Evolutionary conservation across 2,329 filamentous ascomycete genomes (phyloP).

Genomic region (Metarhizium rileyi): DNA sequence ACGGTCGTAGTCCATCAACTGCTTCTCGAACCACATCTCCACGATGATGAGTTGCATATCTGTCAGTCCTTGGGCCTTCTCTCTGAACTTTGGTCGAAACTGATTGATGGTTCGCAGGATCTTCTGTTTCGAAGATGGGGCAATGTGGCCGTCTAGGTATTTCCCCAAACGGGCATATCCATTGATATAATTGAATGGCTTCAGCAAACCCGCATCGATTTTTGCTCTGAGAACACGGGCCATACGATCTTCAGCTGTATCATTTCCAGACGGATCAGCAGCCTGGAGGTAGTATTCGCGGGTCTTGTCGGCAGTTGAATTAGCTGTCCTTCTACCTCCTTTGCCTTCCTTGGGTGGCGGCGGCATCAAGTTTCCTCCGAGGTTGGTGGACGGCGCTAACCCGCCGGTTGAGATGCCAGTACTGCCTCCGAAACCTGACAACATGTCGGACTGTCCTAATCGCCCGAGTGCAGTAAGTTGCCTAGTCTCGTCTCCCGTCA

Average conservation of each 20-base stretch:
- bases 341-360: slow-evolving; percentile 37
- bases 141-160: slow-evolving; percentile 87
- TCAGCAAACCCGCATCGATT: slow-evolving; percentile 87
- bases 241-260: slow-evolving; percentile 89
- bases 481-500: slow-evolving; percentile 55
- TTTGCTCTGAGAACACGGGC: slow-evolving; percentile 89
- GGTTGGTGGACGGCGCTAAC: slow-evolving; percentile 13
- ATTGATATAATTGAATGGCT: slow-evolving; percentile 97
- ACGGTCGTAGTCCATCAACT: slow-evolving; percentile 93
- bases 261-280: slow-evolving; percentile 78
- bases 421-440: slow-evolving; percentile 39
- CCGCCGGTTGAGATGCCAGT: slow-evolving; percentile 16
- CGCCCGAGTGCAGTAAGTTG: slow-evolving; percentile 35
- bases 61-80: slow-evolving; percentile 84
- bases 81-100: slow-evolving; percentile 90
- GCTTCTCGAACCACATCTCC: slow-evolving; percentile 98
- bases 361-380: slow-evolving; percentile 31
- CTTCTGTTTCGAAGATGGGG: slow-evolving; percentile 73
- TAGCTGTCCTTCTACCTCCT: slow-evolving; percentile 50
- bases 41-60: slow-evolving; percentile 92
- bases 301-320: slow-evolving; percentile 63
- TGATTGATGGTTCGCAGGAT: slow-evolving; percentile 85
- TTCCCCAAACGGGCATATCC: slow-evolving; percentile 82
- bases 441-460: slow-evolving; percentile 35
- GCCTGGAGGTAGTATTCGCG: slow-evolving; percentile 96